Evolutionary conservation across 2,329 filamentous ascomycete genomes (phyloP), one percentile per base, ranked within the genome.

Genomic region (Ophiocordyceps camponoti-saundersi): DNA sequence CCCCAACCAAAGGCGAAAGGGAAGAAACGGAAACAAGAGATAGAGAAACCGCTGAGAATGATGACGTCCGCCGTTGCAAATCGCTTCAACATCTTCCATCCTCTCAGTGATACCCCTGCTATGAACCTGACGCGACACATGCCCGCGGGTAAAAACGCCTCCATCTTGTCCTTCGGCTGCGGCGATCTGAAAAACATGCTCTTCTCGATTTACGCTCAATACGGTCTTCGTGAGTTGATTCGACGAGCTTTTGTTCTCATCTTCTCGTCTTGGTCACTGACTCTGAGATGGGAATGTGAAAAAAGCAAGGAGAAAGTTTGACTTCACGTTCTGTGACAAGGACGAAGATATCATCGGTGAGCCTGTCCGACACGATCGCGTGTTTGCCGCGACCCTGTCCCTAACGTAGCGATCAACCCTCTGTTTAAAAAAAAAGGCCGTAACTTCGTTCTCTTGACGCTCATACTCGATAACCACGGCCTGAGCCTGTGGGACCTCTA

Each of bases 161-260:
- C 66, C 44, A 58, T 79, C 6, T 62, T 81, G 16, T 63, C 72
- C 1, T 63, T 80, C 3, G 74, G 71, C 2, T 77, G 71, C 48
- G 73, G 73, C 12, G 77, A 80, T 59, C 59, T 71, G 42, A 67
- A 74, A 13, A 72, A 74, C 50, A 65, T 80, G 26, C 58, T 80
- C 1, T 79, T 70, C 53, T 77, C 75, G 0, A 54, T 63, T 1
- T 72, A 71, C 50, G 55, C 58, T 1, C 63, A 75, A 44, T 52
- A 54, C 36, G 62, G 57, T 1, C 51, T 67, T 26, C 57, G 64
- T 65, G 44, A 53, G 65, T 55, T 16, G 30, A 3, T 44, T 40
- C 44, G 26, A 29, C 8, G 7, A 10, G 11, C 26, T 29, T 15
- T 1, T 23, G 20, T 48, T 41, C 34, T 3, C n/a, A n/a, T 26